A percentile compares a stretch with the other conserved stretches of the same genome.
Evolutionary conservation across 495 filamentous ascomycete species (phyloP).

Genomic region (Bathelium albidoporum): DNA sequence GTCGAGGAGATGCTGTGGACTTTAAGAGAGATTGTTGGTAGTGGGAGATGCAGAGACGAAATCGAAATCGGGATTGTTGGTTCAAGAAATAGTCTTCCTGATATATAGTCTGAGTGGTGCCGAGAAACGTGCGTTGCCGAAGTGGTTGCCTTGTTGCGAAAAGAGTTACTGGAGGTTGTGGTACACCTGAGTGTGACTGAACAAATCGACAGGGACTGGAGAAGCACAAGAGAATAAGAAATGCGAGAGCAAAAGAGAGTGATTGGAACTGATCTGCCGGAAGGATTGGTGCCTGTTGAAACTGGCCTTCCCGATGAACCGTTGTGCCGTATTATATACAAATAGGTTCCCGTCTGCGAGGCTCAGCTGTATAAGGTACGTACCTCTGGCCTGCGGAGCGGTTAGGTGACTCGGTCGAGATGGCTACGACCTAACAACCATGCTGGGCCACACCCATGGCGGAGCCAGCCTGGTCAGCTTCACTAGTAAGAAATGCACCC

Average conservation of each 20-base stretch:
- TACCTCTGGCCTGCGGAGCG: not conserved
- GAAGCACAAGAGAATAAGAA: not conserved
- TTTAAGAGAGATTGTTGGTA: not conserved
- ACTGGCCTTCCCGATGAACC: not conserved
- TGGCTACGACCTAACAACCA: not conserved
- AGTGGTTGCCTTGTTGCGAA: not conserved
- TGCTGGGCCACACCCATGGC: slow-evolving; percentile 3
- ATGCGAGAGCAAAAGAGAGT: not conserved
- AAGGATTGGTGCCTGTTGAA: slow-evolving; percentile 1
- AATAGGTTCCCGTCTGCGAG: not conserved
- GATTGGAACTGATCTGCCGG: not conserved
- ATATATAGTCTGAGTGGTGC: not conserved
- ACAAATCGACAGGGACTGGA: not conserved
- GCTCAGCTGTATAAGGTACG: slow-evolving; percentile 6
- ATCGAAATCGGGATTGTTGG: not conserved
- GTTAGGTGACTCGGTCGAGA: not conserved
- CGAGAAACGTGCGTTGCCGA: not conserved
- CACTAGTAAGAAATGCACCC: not conserved
- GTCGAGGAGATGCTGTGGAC: not conserved
- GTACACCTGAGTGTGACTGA: not conserved
- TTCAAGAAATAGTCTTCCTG: not conserved
- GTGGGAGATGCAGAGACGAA: not conserved
- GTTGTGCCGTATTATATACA: slow-evolving; percentile 2
- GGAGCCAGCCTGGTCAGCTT: not conserved
- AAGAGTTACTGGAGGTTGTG: not conserved